These are phyloP conservation scores for Arabis alpina DNA, from an alignment of 345 rosid genomes.

Conservation along the genomic window DNA sequence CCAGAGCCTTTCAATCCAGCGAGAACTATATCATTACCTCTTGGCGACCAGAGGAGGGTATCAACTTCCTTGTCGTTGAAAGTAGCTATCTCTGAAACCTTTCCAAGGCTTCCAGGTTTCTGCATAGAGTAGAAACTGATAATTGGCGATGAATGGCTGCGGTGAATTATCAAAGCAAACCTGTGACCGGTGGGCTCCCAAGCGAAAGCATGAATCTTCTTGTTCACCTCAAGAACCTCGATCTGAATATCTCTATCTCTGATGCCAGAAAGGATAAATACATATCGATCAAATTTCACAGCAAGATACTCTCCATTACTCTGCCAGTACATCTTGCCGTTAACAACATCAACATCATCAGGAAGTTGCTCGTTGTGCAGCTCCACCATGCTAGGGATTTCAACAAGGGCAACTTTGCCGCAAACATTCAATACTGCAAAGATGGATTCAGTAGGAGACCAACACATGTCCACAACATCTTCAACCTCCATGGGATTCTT, in stretches of 20 bases:
- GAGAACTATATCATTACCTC: too few species aligned
- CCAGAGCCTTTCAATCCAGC: too few species aligned
- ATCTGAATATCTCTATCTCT: conserved; percentile 83
- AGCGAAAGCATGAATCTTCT: conserved; percentile 64
- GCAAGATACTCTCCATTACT: conserved; percentile 92
- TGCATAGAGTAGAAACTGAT: conserved; percentile 35
- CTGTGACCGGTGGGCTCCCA: conserved; percentile 96
- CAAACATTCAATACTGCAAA: conserved; percentile 57
- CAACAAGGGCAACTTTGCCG: conserved; percentile 65
- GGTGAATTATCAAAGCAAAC: conserved; percentile 49
- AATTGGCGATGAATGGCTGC: conserved; percentile 74
- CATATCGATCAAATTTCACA: conserved; percentile 64
- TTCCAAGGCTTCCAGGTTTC: conserved; percentile 22
- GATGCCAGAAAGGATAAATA: conserved; percentile 80
- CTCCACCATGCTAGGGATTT: conserved; percentile 72
- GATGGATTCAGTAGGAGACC: conserved; percentile 85
- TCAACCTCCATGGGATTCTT: conserved; percentile 46
- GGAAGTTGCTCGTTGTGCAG: conserved; percentile 77
- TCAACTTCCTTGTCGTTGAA: too few species aligned
- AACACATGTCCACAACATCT: conserved; percentile 70
- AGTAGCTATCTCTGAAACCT: background rate
- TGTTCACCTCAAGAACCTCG: conserved; percentile 65
- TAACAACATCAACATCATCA: conserved; percentile 53
- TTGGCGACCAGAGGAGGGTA: too few species aligned
- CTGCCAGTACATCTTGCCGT: conserved; percentile 92